Base-by-base conservation (phyloP, 2,329 filamentous ascomycete genomes). In the Aspergillus fumigatus region DNA sequence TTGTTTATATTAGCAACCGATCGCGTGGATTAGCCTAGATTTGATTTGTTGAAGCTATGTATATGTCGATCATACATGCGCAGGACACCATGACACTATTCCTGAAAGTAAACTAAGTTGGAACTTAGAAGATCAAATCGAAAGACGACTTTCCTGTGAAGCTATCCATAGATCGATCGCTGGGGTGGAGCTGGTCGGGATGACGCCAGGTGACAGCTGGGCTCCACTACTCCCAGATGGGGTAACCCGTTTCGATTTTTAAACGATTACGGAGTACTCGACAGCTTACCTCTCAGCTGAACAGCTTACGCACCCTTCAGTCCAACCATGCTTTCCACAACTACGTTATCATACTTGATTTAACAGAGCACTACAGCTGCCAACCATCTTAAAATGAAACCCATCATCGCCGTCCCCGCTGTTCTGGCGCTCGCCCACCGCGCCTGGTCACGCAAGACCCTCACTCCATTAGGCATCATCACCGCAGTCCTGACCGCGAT, bases 391-490 rank as follows among this genome's bases (percentile, higher is more conserved):
- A 63, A 56, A 25, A 79, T 80, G 75, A 76, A 77, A 58, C 71
- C 75, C 10, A 62, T 73, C 53, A 70, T 79, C 55, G 75, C 76
- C 29, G 61, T 77, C 9, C 75, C 77, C 0, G 67, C 72, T 3
- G 88, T 82, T 17, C 64, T 82, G 58, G 80, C 79, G 57, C 81
- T 92, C 63, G 78, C 88, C 54, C 84, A 84, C 65, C 83, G 89
- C 58, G 88, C 89, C 35, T 84, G 84, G 75, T 85, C 82, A 49
- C 86, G 85, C 65, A 88, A 89, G 55, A 92, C 88, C 25, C 82
- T 99, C 41, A 97, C 93, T 0, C 84, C 88, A 0, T 76, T 81
- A 6, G 93, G 92, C 59, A 84, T 96, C 64, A 64, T 88, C 40
- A 83, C 84, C 11, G 93, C 93, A 3, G 79, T 81, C 4, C 66